These are phyloP conservation scores for Terfezia boudieri DNA, from an alignment of 495 filamentous ascomycete genomes.

Conservation along the genomic window DNA sequence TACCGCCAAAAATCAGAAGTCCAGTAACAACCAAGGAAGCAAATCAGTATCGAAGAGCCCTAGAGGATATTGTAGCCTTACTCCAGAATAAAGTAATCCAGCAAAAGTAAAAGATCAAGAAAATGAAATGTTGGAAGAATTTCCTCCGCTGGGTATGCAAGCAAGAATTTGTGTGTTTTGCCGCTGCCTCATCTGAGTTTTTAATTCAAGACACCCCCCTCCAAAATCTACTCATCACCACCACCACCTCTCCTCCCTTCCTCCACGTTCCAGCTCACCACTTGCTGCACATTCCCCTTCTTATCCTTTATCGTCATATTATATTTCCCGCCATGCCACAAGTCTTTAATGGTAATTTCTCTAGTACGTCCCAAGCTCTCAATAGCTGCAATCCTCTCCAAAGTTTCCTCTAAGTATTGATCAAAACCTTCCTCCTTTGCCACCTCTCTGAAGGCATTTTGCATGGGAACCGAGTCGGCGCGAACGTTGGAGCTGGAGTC, in stretches of 20 bases:
- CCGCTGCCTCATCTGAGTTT: too few species aligned
- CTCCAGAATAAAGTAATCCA: too few species aligned
- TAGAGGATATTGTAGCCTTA: too few species aligned
- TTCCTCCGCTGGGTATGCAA: too few species aligned
- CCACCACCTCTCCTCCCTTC: neutral
- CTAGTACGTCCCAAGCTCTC: slow-evolving; percentile 81
- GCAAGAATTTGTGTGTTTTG: too few species aligned
- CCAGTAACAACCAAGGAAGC: too few species aligned
- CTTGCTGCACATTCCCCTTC: slow-evolving; percentile 18
- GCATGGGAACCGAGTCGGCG: slow-evolving; percentile 91
- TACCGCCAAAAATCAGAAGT: too few species aligned
- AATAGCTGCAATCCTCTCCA: slow-evolving; percentile 68
- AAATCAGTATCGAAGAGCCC: too few species aligned
- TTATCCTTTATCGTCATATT: slow-evolving; percentile 35
- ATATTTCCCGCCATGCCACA: slow-evolving; percentile 57
- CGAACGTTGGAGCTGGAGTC: slow-evolving; percentile 70
- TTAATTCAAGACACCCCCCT: too few species aligned
- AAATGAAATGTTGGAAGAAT: too few species aligned
- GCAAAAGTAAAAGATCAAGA: too few species aligned
- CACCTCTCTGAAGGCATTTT: slow-evolving; percentile 68
- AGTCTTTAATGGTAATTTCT: slow-evolving; percentile 70
- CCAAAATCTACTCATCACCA: neutral
- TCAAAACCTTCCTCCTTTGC: slow-evolving; percentile 41
- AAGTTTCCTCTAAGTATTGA: slow-evolving; percentile 55
- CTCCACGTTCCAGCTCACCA: neutral